Evolutionary conservation across 257 asterid species (phyloP).

Genomic region (Solanum chmielewskii): DNA sequence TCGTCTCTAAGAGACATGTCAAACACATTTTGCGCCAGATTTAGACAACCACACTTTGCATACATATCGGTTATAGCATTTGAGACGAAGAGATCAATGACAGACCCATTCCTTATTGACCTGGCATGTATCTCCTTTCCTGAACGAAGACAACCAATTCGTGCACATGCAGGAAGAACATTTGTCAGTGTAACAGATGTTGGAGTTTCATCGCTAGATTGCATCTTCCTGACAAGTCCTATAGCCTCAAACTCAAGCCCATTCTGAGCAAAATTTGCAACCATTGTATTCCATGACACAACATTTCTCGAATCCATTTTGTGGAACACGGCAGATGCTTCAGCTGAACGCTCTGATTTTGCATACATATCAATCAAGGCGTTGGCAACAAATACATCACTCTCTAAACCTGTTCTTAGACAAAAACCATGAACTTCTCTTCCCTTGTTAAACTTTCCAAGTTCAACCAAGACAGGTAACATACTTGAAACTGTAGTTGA

Average conservation of each 20-base stretch:
- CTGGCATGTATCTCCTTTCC: conserved; percentile 67
- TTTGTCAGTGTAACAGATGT: conserved; percentile 53
- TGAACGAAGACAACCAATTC: conserved; percentile 28
- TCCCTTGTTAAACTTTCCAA: conserved; percentile 23
- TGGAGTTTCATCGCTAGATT: conserved; percentile 35
- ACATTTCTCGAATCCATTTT: conserved; percentile 32
- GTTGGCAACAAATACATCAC: conserved; percentile 59
- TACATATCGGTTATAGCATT: conserved; percentile 71
- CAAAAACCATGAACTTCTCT: conserved; percentile 61
- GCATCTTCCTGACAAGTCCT: conserved; percentile 45
- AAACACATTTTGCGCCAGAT: conserved; percentile 40
- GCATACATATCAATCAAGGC: conserved; percentile 69
- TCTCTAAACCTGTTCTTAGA: conserved; percentile 34
- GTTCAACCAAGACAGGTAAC: conserved; percentile 47
- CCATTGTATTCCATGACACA: conserved; percentile 69
- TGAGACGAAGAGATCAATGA: conserved; percentile 46
- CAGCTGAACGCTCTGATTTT: conserved; percentile 25
- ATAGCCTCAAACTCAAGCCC: conserved; percentile 37
- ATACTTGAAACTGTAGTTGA: conserved; percentile 49
- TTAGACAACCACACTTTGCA: conserved; percentile 46
- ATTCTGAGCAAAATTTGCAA: conserved; percentile 58
- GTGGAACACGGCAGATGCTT: conserved; percentile 37
- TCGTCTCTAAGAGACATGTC: conserved; percentile 37
- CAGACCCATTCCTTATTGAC: conserved; percentile 29
- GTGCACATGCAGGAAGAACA: conserved; percentile 69